phyloP scores from a whole-genome alignment of 495 filamentous ascomycete genomes.

The Penicillium pancosmium region DNA sequence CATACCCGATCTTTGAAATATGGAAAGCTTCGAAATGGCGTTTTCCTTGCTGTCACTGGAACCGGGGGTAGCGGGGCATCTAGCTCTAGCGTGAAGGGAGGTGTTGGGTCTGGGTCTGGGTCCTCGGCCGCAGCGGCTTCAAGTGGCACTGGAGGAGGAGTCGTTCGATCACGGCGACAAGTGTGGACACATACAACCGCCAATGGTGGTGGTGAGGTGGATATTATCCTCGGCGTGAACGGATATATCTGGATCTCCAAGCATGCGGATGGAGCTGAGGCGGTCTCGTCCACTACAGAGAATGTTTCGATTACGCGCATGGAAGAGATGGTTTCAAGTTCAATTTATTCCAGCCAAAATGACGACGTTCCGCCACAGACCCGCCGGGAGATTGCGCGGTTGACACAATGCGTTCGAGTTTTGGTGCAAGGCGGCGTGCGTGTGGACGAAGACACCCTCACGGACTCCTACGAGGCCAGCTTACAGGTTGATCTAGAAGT shows the following conservation, averaged over 20 bases:
- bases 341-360: conserved; percentile 90
- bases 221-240: conserved; percentile 91
- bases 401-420: conserved; percentile 76
- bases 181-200: conserved; percentile 77
- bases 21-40: conserved; percentile 90
- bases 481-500: conserved; percentile 69
- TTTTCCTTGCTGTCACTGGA: conserved; percentile 80
- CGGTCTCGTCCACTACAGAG: conserved; percentile 47
- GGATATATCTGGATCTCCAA: conserved; percentile 94
- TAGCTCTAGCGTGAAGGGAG: conserved; percentile 37
- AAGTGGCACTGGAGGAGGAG: conserved; percentile 54
- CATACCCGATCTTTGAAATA: conserved; percentile 91
- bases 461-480: conserved; percentile 75
- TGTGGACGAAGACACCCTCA: conserved; percentile 92
- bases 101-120: conserved; percentile 26
- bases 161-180: conserved; percentile 78
- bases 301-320: conserved; percentile 72
- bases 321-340: conserved; percentile 74
- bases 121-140: conserved; percentile 26
- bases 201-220: conserved; percentile 73
- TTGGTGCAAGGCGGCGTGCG: conserved; percentile 78
- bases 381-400: conserved; percentile 82
- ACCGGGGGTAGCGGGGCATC: conserved; percentile 69
- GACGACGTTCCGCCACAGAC: conserved; percentile 75
- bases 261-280: conserved; percentile 60